Evolutionary conservation across 2,329 filamentous ascomycete genomes (phyloP).

Genomic region (Scleromitrula shiraiana): DNA sequence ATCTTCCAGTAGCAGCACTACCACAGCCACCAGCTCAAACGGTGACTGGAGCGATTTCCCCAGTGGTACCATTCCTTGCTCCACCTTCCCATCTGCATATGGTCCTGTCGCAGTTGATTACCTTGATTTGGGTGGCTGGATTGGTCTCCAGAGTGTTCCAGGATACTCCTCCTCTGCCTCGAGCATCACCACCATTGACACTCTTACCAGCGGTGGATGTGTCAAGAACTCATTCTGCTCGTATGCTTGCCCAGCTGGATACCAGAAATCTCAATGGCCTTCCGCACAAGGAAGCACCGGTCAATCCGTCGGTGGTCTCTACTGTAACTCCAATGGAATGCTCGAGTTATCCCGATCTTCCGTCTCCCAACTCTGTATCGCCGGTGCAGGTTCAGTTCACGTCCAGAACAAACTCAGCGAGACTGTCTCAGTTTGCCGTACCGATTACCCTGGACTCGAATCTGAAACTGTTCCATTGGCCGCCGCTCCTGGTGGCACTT

Average conservation of each 20-base stretch:
- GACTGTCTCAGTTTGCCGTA: constrained; percentile 75
- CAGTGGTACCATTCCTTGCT: constrained; percentile 63
- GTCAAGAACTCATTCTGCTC: constrained; percentile 67
- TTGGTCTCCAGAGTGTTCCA: constrained; percentile 62
- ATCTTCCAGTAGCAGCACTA: background rate
- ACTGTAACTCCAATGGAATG: constrained; percentile 65
- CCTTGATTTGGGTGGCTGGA: constrained; percentile 66
- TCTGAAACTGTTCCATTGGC: constrained; percentile 73
- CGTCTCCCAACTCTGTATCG: constrained; percentile 65
- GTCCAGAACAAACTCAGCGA: constrained; percentile 66
- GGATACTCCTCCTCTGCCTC: constrained; percentile 40
- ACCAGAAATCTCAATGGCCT: constrained; percentile 91
- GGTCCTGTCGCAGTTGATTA: constrained; percentile 66
- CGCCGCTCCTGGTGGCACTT: constrained; percentile 48
- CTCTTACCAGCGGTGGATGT: constrained; percentile 56
- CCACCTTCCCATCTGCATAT: constrained; percentile 68
- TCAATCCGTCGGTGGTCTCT: constrained; percentile 82
- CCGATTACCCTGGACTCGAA: constrained; percentile 92
- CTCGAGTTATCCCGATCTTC: constrained; percentile 66
- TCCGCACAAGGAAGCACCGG: constrained; percentile 65
- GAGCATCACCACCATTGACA: constrained; percentile 57
- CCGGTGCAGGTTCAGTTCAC: constrained; percentile 57
- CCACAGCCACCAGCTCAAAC: constrained; percentile 17
- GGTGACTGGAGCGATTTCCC: constrained; percentile 66
- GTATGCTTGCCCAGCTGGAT: constrained; percentile 85